Conservation (phyloP, 306 rosid species). For the Cicer yamashitae region DNA sequence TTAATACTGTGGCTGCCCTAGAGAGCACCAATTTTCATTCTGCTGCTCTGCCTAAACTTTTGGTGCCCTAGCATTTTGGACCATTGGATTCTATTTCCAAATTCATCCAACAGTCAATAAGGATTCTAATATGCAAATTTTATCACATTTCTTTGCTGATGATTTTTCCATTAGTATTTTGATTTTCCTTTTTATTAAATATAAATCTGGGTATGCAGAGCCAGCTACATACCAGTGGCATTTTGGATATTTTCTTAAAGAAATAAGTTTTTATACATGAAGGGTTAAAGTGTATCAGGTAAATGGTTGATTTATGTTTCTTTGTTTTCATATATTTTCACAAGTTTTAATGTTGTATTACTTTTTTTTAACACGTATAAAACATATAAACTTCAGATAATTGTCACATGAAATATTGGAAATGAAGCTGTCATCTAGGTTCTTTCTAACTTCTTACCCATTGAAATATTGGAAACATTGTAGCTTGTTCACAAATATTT, state of each 20-base stretch:
- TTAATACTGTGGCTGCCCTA: slow-evolving; percentile 43
- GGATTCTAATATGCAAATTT: slow-evolving; percentile 6
- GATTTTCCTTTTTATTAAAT: slow-evolving; percentile 13
- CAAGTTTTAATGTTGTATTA: too few species aligned
- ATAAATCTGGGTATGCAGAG: slow-evolving; percentile 37
- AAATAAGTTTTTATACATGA: slow-evolving; percentile 29
- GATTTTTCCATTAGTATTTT: slow-evolving; percentile 5
- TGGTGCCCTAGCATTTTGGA: slow-evolving; percentile 33
- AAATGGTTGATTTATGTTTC: neutral
- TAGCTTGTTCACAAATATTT: too few species aligned
- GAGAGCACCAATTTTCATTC: slow-evolving; percentile 27
- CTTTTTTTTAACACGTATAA: too few species aligned
- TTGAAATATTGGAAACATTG: too few species aligned
- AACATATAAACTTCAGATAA: too few species aligned
- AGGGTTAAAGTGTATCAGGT: neutral
- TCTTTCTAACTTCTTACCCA: too few species aligned
- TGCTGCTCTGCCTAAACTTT: neutral
- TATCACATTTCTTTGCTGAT: slow-evolving; percentile 24
- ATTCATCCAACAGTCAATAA: slow-evolving; percentile 38
- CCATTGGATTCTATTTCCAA: slow-evolving; percentile 34
- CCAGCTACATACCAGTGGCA: slow-evolving; percentile 15
- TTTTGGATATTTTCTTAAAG: slow-evolving; percentile 10
- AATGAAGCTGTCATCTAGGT: too few species aligned
- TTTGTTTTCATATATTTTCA: slow-evolving; percentile 6
- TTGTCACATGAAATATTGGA: too few species aligned